These are phyloP conservation scores for Fusarium sublunatum DNA, from an alignment of 2,329 filamentous ascomycete genomes.

Conservation along the genomic window DNA sequence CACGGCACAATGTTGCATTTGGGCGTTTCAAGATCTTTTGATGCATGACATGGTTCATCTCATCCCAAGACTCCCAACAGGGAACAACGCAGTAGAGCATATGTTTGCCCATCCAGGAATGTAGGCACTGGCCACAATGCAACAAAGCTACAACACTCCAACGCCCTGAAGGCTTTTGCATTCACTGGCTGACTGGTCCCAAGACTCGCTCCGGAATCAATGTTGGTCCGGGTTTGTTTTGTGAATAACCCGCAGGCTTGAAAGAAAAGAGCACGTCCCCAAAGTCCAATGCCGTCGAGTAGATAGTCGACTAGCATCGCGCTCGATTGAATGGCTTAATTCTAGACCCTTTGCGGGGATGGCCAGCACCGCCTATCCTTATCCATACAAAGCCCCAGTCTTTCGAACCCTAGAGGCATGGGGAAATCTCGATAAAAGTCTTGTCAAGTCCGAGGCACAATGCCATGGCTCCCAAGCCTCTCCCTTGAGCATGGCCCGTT, in stretches of 20 bases:
- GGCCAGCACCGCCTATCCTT: background rate
- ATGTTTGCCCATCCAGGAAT: too few relatives aligned
- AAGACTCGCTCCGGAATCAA: background rate
- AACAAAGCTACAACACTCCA: too few relatives aligned
- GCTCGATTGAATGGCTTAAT: constrained; percentile 14
- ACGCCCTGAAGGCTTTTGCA: too few relatives aligned
- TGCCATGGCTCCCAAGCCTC: background rate
- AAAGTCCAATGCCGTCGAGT: background rate
- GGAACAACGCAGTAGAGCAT: background rate
- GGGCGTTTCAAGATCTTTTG: too few relatives aligned
- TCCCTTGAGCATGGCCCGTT: background rate
- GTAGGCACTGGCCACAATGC: background rate
- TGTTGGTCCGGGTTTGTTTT: background rate
- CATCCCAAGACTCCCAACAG: background rate
- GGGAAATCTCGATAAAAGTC: constrained; percentile 13
- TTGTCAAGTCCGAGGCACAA: too few relatives aligned
- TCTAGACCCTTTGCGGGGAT: constrained; percentile 40
- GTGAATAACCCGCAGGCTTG: background rate
- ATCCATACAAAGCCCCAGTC: background rate
- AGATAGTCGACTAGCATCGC: constrained; percentile 16
- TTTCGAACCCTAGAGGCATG: background rate
- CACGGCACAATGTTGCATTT: too few relatives aligned
- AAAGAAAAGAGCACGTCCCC: background rate
- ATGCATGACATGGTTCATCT: too few relatives aligned
- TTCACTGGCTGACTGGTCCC: too few relatives aligned